These are phyloP conservation scores for Fraxinus ornus DNA, from an alignment of 305 asterid species.

Conservation along the genomic window DNA sequence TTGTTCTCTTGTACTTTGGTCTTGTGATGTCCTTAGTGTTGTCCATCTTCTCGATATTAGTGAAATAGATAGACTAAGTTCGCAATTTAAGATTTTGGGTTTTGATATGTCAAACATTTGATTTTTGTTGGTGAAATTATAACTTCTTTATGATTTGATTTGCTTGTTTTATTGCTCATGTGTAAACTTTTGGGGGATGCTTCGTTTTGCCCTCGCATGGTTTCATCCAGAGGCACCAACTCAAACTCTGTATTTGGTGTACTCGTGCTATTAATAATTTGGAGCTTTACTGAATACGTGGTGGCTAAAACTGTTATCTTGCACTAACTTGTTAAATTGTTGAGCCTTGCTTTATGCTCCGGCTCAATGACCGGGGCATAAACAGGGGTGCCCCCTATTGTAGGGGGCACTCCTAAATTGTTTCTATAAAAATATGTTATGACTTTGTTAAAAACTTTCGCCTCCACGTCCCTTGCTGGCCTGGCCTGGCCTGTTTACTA, in stretches of 20 bases:
- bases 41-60: background rate
- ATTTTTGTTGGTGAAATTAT: background rate
- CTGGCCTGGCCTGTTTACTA: constrained; percentile 54
- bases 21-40: background rate
- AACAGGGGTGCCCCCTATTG: too few species aligned
- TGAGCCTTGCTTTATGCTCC: too few species aligned
- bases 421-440: background rate
- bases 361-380: too few species aligned
- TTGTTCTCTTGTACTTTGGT: background rate
- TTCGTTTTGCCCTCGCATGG: background rate
- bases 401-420: too few species aligned
- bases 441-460: background rate
- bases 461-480: constrained; percentile 38
- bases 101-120: background rate
- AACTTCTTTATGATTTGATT: background rate
- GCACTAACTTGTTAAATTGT: background rate
- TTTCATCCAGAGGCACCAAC: background rate
- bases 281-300: background rate
- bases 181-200: background rate
- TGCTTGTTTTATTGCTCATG: background rate
- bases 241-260: background rate
- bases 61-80: background rate
- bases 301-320: background rate
- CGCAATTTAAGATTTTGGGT: background rate
- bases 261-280: background rate